Base-by-base conservation (phyloP, 73 alveolate species). In the Paramecium pentaurelia region DNA sequence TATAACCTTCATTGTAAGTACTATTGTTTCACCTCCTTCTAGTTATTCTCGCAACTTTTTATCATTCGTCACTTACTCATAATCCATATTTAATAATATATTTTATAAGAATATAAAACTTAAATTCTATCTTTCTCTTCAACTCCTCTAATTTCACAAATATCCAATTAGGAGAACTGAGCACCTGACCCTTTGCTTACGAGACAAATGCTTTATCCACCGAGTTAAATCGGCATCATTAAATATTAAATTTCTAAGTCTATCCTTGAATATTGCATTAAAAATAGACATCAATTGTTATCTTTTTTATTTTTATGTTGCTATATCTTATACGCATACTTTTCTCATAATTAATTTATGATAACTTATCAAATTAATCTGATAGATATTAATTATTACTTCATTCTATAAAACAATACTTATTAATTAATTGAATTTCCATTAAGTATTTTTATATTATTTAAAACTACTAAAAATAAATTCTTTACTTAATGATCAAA, bases 151-250 rank as follows among this genome's bases (percentile, higher is more conserved):
- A 54, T 54, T 12, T 54, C 70, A 18, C 18, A 87, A 87, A 64
- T 27, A 87, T 84, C 68, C 86, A 51, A 42, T 58, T 80, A 37
- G 58, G 58, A 77, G 77, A 45, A 49, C 45, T 80, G 91, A 80
- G 45, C 91, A 60, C 91, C 58, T 77, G 89, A 80, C 77, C 91
- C 91, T 47, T 45, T 44, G 91, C 91, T 80, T 44, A 80, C 91
- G 40, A 80, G 77, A 40, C 91, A 80, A 80, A 80, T 73, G 87
- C 87, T 73, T 68, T 73, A 42, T 28, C 70, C 70, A 18, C 88
- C 36, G 44, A 75, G 70, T 44, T 75, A 37, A 75, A 38, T 70
- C 28, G 70, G 68, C 88, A 36, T 64, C 25, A 64, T 64, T 28
- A 28, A 64, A 64, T 28, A 12, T 25, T 64, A 28, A 27, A 64